Evolutionary conservation across 1,284 basidiomycete species (phyloP).

Genomic region (Taiwanofungus camphoratus): DNA sequence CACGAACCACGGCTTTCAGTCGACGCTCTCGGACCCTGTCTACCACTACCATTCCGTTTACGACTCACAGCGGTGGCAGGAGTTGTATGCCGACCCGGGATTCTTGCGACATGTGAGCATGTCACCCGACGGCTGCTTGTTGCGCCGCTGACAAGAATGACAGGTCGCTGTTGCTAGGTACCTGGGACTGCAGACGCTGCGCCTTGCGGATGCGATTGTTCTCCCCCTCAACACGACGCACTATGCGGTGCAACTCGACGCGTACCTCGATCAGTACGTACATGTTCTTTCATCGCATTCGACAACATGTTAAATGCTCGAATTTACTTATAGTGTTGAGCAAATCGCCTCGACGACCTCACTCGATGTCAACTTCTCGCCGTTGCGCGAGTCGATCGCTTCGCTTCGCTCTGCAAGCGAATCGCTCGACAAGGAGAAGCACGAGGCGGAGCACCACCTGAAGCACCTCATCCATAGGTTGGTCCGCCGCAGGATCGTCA

Average conservation of each 20-base stretch:
- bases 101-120: conserved; percentile 59
- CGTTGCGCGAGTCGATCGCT: conserved; percentile 45
- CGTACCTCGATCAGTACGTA: conserved; percentile 43
- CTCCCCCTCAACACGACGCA: conserved; percentile 75
- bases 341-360: conserved; percentile 21
- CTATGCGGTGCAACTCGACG: conserved; percentile 49
- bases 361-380: conserved; percentile 22
- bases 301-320: neutral
- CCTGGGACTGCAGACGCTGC: conserved; percentile 56
- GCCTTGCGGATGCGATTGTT: conserved; percentile 52
- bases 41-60: conserved; percentile 78
- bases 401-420: conserved; percentile 45
- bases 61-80: conserved; percentile 70
- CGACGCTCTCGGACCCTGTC: conserved; percentile 50
- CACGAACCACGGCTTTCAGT: conserved; percentile 42
- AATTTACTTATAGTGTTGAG: conserved; percentile 26
- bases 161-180: conserved; percentile 65
- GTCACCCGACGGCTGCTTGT: neutral
- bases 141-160: neutral
- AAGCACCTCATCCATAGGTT: conserved; percentile 30
- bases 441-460: conserved; percentile 28
- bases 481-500: conserved; percentile 18
- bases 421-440: conserved; percentile 49
- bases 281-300: neutral
- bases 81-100: conserved; percentile 66